Evolutionary conservation across 2,329 filamentous ascomycete genomes (phyloP).

Genomic region (Curvularia eragrostidis): DNA sequence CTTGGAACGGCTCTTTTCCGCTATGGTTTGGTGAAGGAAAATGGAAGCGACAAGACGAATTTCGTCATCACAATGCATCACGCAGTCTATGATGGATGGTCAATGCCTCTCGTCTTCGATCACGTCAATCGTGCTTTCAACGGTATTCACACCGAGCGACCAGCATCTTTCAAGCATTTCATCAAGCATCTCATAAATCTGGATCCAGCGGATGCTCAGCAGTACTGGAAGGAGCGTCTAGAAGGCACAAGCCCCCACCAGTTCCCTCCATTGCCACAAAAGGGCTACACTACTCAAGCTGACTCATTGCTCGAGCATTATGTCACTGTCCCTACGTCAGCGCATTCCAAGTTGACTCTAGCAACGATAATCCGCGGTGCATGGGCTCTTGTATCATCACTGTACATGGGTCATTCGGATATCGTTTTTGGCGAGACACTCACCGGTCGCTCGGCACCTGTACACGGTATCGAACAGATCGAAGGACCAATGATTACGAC

Average conservation of each 20-base stretch:
- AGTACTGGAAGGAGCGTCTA: slow-evolving; percentile 59
- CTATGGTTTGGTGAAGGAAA: slow-evolving; percentile 45
- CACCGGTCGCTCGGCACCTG: slow-evolving; percentile 60
- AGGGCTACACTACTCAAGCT: slow-evolving; percentile 55
- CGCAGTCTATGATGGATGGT: slow-evolving; percentile 60
- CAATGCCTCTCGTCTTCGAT: slow-evolving; percentile 47
- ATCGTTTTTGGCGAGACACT: slow-evolving; percentile 67
- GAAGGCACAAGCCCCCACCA: slow-evolving; percentile 56
- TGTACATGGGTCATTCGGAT: slow-evolving; percentile 60
- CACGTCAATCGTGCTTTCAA: slow-evolving; percentile 43
- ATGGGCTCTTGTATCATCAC: slow-evolving; percentile 64
- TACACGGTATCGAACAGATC: slow-evolving; percentile 59
- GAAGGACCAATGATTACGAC: slow-evolving; percentile 68
- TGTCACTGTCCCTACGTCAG: slow-evolving; percentile 42
- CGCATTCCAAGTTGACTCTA: slow-evolving; percentile 53
- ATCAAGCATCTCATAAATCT: slow-evolving; percentile 57
- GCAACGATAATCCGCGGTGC: slow-evolving; percentile 64
- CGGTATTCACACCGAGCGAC: slow-evolving; percentile 32
- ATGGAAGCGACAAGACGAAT: slow-evolving; percentile 38
- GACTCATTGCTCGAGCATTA: slow-evolving; percentile 62
- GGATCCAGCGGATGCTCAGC: slow-evolving; percentile 50
- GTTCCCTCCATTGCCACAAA: slow-evolving; percentile 58
- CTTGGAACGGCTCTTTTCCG: slow-evolving; percentile 50
- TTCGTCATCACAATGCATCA: slow-evolving; percentile 61
- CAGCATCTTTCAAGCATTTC: slow-evolving; percentile 56